phyloP scores from a whole-genome alignment of 371 early-diverging fungal species.

The Vairimorpha apis region DNA sequence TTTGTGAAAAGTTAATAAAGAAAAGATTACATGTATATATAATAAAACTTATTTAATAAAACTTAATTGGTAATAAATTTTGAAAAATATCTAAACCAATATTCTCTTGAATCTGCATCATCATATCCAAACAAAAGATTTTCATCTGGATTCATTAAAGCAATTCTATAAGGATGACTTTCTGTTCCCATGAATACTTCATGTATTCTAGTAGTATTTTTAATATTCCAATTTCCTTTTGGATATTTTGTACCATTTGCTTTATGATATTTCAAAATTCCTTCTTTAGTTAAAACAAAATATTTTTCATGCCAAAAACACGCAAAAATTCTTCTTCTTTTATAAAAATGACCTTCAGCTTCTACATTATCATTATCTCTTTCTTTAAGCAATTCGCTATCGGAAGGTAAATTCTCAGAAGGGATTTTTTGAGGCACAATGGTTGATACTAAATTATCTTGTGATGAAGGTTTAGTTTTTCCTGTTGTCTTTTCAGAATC shows the following conservation, averaged over 20 bases:
- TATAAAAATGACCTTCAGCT: slow-evolving; percentile 46
- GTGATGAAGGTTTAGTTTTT: neutral
- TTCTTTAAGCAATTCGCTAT: slow-evolving; percentile 38
- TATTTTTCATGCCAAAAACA: slow-evolving; percentile 59
- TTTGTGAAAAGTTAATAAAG: too few species aligned
- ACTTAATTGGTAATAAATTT: neutral
- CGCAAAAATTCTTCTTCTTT: slow-evolving; percentile 49
- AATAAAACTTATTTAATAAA: too few species aligned
- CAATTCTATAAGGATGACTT: slow-evolving; percentile 42
- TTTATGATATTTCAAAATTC: slow-evolving; percentile 49
- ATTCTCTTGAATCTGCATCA: slow-evolving; percentile 37
- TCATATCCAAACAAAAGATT: slow-evolving; percentile 46
- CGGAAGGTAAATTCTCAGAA: neutral
- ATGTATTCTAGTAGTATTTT: neutral
- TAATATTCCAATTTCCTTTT: slow-evolving; percentile 51
- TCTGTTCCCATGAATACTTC: slow-evolving; percentile 10
- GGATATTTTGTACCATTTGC: slow-evolving; percentile 30
- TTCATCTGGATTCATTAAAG: neutral
- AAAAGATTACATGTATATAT: too few species aligned
- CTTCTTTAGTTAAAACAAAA: slow-evolving; percentile 51
- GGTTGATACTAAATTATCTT: neutral
- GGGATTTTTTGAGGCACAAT: slow-evolving; percentile 15
- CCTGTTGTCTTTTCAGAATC: neutral
- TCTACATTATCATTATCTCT: slow-evolving; percentile 33
- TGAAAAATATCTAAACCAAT: slow-evolving; percentile 41